Evolutionary conservation across 148 eudicot species (phyloP), one percentile per base, ranked within the genome.

Genomic region (Amaranthus palmeri): DNA sequence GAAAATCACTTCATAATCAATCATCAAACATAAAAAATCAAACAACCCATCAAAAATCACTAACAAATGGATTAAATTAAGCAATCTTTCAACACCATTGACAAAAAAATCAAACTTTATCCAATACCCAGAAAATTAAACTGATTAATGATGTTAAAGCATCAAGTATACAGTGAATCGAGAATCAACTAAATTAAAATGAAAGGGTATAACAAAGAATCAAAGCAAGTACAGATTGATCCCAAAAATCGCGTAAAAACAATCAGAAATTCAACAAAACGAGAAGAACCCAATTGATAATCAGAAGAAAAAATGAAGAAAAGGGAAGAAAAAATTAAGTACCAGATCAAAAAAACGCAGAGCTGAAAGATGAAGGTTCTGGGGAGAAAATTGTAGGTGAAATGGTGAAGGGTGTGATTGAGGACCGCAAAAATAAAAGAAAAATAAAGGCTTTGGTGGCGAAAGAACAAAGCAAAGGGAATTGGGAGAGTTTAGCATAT

Each of bases 321-420:
- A 43, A 52, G 43, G 45, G 67, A 7, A 18, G 66, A 8, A 67
- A 61, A 45, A 18, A 66, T n/a, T 7, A 6, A 66, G 42, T 49
- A 54, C 71, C 58, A 79, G 81, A 79, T 79, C 74, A 78, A 74
- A 72, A 57, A 42, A 8, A 50, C 5, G 51, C 9, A 72, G 60
- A 63, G 74, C 65, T 54, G 43, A 72, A 48, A 15, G 70, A 49
- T 50, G 61, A 47, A 67, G 67, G 36, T 25, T 25, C 36, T 25
- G 36, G 36, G 36, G 36, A 25, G 36, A 25, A 25, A 25, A 25
- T 58, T 48, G n/a, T 10, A 47, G 54, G 40, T 17, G 68, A 10
- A 25, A 25, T 45, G 69, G 42, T 65, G 69, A 25, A 25, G 36
- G 36, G 69, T 65, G 69, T 62, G 54, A 47, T 48, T 48, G 50